Conservation (phyloP, 164 flowering plant species). For the Litsea cubeba region DNA sequence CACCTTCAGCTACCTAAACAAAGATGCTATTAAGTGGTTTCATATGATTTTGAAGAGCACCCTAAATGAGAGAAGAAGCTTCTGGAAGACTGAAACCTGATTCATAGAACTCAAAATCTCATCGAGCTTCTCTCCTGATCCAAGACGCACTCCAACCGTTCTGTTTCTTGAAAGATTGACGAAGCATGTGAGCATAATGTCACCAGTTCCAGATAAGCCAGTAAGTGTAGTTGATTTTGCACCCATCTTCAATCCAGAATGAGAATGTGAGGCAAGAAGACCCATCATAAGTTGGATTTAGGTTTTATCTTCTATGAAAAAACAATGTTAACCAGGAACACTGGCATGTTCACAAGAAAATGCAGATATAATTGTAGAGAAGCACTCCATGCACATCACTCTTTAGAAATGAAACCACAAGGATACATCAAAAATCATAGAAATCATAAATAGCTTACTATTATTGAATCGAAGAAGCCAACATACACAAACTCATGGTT, state of each 20-base stretch:
- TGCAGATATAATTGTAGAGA: not conserved
- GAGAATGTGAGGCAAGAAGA: not conserved
- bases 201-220: slow-evolving; percentile 93
- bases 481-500: too few relatives aligned
- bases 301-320: too few relatives aligned
- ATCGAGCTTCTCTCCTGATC: slow-evolving; percentile 91
- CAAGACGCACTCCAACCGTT: slow-evolving; percentile 92
- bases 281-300: not conserved
- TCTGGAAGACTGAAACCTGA: slow-evolving; percentile 47
- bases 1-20: slow-evolving; percentile 91
- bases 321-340: not conserved
- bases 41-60: not conserved
- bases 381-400: not conserved
- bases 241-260: slow-evolving; percentile 64
- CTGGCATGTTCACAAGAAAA: not conserved
- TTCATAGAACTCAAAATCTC: slow-evolving; percentile 82
- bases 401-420: not conserved
- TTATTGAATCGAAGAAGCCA: too few relatives aligned
- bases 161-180: slow-evolving; percentile 91
- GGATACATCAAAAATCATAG: not conserved
- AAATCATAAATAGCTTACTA: too few relatives aligned
- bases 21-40: not conserved
- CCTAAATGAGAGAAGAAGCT: not conserved
- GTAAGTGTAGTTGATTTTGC: slow-evolving; percentile 89
- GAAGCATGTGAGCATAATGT: slow-evolving; percentile 96